A percentile compares a stretch with the other conserved stretches of the same genome.
phyloP scores from a whole-genome alignment of 345 rosid genomes.

The Camelina hispida region DNA sequence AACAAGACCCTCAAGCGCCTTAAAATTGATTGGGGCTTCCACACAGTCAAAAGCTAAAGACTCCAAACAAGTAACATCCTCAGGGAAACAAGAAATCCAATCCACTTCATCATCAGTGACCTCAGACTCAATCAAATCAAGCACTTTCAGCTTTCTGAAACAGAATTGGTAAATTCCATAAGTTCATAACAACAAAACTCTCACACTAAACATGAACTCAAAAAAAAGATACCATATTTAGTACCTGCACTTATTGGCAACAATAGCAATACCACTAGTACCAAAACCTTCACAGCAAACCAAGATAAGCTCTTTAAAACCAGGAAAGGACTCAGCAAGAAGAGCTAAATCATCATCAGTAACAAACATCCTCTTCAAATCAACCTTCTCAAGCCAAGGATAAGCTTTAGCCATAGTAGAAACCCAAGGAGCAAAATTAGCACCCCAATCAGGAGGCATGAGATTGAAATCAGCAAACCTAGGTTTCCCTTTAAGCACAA shows the following conservation, averaged over 20 bases:
- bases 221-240: not conserved
- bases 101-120: conserved; percentile 70
- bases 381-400: conserved; percentile 82
- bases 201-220: not conserved
- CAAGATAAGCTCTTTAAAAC: conserved; percentile 73
- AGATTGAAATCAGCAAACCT: conserved; percentile 91
- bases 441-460: conserved; percentile 89
- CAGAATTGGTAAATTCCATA: not conserved
- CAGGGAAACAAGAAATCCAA: conserved; percentile 83
- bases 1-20: conserved; percentile 76
- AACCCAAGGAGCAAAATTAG: conserved; percentile 76
- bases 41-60: conserved; percentile 81
- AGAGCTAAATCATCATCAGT: conserved; percentile 73
- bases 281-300: conserved; percentile 95
- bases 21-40: conserved; percentile 62
- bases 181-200: not conserved
- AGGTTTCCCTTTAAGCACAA: conserved; percentile 82
- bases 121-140: conserved; percentile 85
- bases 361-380: conserved; percentile 81
- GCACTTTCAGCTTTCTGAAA: conserved; percentile 70
- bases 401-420: conserved; percentile 59
- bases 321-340: conserved; percentile 63
- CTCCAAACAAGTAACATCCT: conserved; percentile 60
- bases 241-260: conserved; percentile 79
- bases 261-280: conserved; percentile 76